Evolutionary conservation across 306 rosid genomes (phyloP), one percentile per base, ranked within the genome.

Genomic region (Neltuma alba): DNA sequence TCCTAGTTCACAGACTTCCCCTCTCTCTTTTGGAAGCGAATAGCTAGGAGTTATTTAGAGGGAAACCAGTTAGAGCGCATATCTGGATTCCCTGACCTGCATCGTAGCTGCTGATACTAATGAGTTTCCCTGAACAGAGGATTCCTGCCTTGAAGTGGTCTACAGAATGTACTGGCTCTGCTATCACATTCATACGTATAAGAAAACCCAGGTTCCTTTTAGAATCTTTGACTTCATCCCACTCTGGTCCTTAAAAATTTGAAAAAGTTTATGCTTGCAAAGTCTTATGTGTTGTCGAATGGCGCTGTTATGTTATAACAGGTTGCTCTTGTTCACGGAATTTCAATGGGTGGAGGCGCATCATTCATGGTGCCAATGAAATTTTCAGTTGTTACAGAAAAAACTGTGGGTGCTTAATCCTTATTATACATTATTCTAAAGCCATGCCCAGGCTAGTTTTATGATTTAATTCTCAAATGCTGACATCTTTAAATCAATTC

Each of bases 341-440:
- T 95, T 84, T 87, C 98, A 80, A 91, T 95, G 97, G 99, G 99
- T 36, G 99, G 98, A 84, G 99, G 99, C 23, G 93, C 97, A 79
- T 87, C 99, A 58, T 84, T 95, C 55, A 91, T 95, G 98, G 93
- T 82, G 60, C 98, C 97, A 14, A 57, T 92, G 97, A 92, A 85
- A 76, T 95, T 95, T 80, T 92, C 99, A 13, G 96, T 90, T 65
- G 97, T 92, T 71, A 91, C 98, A 2, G 98, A 95, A 72, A 95
- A 92, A 86, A 89, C 99, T 34, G 97, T 95, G 85, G 62, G 98
- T 82, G 48, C 54, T 80, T 4, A 54, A 76, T 63, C 34, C 84
- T 80, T 62, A 12, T 78, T 68, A 45, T 61, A 58, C 70, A 72
- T 86, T 57, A 72, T 30, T 63, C 62, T 54, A 42, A 72, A 21